Percentiles rank a stretch among this genome's conserved stretches.
Conservation (phyloP, 2,329 filamentous ascomycete species). For the Fusarium falciforme region DNA sequence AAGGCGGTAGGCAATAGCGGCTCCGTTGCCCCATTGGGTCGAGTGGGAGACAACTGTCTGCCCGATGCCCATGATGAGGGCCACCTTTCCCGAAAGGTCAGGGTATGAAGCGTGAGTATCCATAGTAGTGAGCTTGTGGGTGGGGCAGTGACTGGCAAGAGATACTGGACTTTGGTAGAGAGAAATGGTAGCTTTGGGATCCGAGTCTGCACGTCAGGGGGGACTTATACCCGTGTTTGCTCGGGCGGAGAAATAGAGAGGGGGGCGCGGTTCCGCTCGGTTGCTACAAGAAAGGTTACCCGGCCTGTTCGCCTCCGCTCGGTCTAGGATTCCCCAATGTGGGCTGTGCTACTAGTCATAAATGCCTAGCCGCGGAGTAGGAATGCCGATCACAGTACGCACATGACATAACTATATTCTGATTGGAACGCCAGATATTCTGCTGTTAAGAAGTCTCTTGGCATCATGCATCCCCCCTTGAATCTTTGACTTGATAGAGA, state of each 20-base stretch:
- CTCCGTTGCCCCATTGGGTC: conserved; percentile 6
- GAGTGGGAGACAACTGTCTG: background rate
- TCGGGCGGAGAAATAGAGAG: too few relatives aligned
- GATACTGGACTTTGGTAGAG: background rate
- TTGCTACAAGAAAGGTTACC: too few relatives aligned
- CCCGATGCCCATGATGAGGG: background rate
- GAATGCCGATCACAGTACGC: too few relatives aligned
- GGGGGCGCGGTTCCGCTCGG: background rate
- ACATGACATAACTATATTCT: too few relatives aligned
- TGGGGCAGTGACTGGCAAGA: background rate
- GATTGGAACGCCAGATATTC: background rate
- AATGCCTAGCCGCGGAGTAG: too few relatives aligned
- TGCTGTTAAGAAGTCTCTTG: background rate
- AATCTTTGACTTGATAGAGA: too few relatives aligned
- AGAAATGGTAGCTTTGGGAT: background rate
- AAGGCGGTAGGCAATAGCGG: background rate
- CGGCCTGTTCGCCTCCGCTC: background rate
- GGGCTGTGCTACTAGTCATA: background rate
- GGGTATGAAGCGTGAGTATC: background rate
- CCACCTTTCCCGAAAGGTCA: background rate
- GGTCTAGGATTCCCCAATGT: background rate
- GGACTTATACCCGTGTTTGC: background rate
- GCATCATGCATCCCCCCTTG: too few relatives aligned
- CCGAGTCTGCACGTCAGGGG: background rate
- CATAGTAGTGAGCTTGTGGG: background rate